These are phyloP conservation scores for Xylariaceae sp. DNA, from an alignment of 2,329 filamentous ascomycete species.

Conservation along the genomic window DNA sequence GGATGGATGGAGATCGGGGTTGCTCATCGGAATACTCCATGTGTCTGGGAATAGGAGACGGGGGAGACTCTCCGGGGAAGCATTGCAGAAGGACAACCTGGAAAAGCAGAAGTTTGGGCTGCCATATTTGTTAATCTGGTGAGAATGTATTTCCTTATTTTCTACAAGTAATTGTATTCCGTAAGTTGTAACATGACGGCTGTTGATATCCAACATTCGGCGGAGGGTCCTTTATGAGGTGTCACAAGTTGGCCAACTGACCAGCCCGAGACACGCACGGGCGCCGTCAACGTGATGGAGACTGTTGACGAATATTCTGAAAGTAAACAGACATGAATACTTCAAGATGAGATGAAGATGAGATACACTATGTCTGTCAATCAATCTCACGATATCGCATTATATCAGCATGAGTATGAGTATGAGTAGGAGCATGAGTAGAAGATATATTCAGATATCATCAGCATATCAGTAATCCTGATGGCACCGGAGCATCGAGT, in stretches of 20 bases:
- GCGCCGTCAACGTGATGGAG: neutral
- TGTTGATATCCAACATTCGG: neutral
- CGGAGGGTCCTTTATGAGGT: neutral
- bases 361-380: too few relatives aligned
- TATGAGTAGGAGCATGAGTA: too few relatives aligned
- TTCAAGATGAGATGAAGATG: too few relatives aligned
- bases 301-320: neutral
- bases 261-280: neutral
- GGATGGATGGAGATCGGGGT: too few relatives aligned
- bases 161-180: neutral
- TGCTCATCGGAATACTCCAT: neutral
- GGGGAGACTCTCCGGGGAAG: too few relatives aligned
- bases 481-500: too few relatives aligned
- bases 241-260: neutral
- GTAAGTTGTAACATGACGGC: neutral
- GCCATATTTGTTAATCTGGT: too few relatives aligned
- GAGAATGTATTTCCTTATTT: too few relatives aligned
- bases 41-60: neutral
- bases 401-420: neutral
- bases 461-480: too few relatives aligned
- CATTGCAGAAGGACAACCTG: neutral
- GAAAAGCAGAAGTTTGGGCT: neutral
- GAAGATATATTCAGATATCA: too few relatives aligned
- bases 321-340: too few relatives aligned
- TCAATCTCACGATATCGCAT: neutral